Base-by-base conservation (phyloP, 164 flowering plant genomes). In the Stephania yunnanensis region DNA sequence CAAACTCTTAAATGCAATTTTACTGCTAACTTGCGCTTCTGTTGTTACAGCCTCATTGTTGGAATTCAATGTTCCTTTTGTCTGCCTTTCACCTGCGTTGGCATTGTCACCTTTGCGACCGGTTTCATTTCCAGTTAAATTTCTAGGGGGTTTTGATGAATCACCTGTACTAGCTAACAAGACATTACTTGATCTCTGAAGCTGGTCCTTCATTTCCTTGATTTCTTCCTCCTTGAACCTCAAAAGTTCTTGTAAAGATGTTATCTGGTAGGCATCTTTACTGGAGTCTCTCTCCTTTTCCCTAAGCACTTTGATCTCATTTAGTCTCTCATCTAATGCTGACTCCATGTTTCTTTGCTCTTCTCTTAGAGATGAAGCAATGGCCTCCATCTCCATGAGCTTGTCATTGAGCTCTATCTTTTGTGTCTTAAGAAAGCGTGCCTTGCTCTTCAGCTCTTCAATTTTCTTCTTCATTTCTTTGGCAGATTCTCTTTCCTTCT, bases 181-280 rank as follows among this genome's bases (percentile, higher is more conserved):
- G 15, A 80, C 71, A 4, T 80, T 77, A 46, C n/a, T 78, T 6
- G 79, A 81, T 5, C 42, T 52, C 55, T 82, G 73, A 25, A 81
- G 80, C 2, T 63, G 84, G n/a, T 30, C 81, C 79, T 86, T 87
- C 85, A 87, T 73, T 10, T 85, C 85, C 20, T 84, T 80, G 48
- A 87, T 81, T 73, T 88, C 89, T 46, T 80, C 79, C 68, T 90
- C 94, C 76, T 88, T 89, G 73, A 85, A 85, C 81, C 82, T 85
- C 76, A 89, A 50, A 15, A 74, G 76, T 76, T 84, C 83, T 10
- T 69, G 79, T 29, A 88, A 77, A 74, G 83, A 77, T 45, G 44
- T 20, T 68, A 76, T 68, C 68, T 80, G 86, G 73, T 75, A 46
- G 69, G 52, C 73, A 15, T 82, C 85, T 45, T 75, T 69, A 3